Evolutionary conservation across 2,329 filamentous ascomycete genomes (phyloP), one percentile per base, ranked within the genome.

Genomic region (Talaromyces rugulosus): DNA sequence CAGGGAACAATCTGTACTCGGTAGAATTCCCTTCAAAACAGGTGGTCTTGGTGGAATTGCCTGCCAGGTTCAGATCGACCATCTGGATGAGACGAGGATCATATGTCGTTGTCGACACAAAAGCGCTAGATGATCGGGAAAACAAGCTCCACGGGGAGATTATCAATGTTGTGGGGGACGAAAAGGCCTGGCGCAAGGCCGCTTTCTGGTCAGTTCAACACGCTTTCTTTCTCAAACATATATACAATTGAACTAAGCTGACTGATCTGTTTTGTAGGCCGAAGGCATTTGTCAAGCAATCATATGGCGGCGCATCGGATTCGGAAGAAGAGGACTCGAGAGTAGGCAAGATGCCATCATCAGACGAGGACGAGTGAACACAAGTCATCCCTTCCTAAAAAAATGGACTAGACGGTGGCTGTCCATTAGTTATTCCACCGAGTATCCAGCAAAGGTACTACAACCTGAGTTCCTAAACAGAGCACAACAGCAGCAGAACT

Each of bases 1-100:
- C 92, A 68, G 94, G 94, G 67, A 96, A 96, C 79, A 96, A 90
- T 75, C 82, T 96, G 50, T 98, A 96, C 81, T 85, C 85, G 51
- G 91, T 94, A 71, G 83, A 88, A 71, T 80, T 93, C 33, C 87
- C 93, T 28, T 82, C 83, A 68, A 83, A 85, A 62, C 84, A 87
- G 69, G 78, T 83, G 6, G 76, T 94, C 44, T 80, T 96, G 18
- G 88, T 92, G 27, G 92, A 97, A 80, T 85, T 99, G 23, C 89
- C 91, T 9, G 81, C 91, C 30, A 87, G 88, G 47, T 97, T 98
- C 74, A 90, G 94, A 64, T 95, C 91, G 66, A 95, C 91, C 2
- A 91, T 98, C 66, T 98, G 92, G 91, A 90, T 98, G 74, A 93
- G 90, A 76, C 87, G 92, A 18, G 90, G 92, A 33, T 91, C 92